Conservation (phyloP, 2,329 filamentous ascomycete genomes). For the Cladophialophora bantiana region DNA sequence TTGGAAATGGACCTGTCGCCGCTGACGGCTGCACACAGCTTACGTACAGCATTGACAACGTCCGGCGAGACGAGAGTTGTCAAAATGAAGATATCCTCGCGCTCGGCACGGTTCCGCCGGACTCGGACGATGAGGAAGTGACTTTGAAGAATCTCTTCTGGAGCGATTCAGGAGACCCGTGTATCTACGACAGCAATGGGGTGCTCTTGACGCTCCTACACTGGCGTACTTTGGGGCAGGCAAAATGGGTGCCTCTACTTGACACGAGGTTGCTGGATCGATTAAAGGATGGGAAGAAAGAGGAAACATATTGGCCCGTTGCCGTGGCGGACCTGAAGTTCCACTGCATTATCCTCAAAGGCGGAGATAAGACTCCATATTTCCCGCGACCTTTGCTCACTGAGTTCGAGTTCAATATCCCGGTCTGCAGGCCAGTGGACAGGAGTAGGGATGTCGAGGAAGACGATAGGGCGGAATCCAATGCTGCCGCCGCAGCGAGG, state of each 20-base stretch:
- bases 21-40: slow-evolving; percentile 79
- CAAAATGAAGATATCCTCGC: slow-evolving; percentile 94
- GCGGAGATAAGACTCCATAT: slow-evolving; percentile 89
- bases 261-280: slow-evolving; percentile 86
- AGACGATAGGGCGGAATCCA: slow-evolving; percentile 44
- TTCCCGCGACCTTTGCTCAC: slow-evolving; percentile 88
- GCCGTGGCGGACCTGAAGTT: slow-evolving; percentile 91
- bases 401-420: slow-evolving; percentile 91
- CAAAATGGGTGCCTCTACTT: slow-evolving; percentile 88
- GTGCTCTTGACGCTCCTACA: slow-evolving; percentile 86
- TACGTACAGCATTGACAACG: slow-evolving; percentile 90
- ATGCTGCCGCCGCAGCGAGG: slow-evolving; percentile 59
- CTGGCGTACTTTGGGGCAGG: slow-evolving; percentile 86
- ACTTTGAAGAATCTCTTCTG: slow-evolving; percentile 87
- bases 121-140: slow-evolving; percentile 60
- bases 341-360: slow-evolving; percentile 98
- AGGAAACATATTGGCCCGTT: slow-evolving; percentile 93
- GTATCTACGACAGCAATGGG: slow-evolving; percentile 92
- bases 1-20: slow-evolving; percentile 88
- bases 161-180: slow-evolving; percentile 91
- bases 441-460: slow-evolving; percentile 25
- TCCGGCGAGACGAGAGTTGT: slow-evolving; percentile 91
- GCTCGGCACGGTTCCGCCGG: slow-evolving; percentile 58
- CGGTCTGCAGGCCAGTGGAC: slow-evolving; percentile 65
- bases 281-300: slow-evolving; percentile 81